These are phyloP conservation scores for Sindora glabra DNA, from an alignment of 306 rosid genomes.

Conservation along the genomic window DNA sequence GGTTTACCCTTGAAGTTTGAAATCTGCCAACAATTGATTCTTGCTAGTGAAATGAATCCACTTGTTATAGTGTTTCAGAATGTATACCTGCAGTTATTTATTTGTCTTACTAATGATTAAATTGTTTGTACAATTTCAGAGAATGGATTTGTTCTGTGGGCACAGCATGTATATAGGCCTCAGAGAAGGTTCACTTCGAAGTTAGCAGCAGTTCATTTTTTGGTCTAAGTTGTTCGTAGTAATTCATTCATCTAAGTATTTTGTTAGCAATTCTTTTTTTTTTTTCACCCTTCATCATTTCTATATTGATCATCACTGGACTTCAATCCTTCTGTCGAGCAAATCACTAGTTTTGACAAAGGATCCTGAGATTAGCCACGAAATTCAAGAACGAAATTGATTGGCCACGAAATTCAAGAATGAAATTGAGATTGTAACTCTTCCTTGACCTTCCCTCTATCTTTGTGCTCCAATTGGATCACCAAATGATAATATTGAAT, in stretches of 20 bases:
- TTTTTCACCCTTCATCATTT: conserved; percentile 17
- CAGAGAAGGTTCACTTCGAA: conserved; percentile 33
- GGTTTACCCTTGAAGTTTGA: too few relatives aligned
- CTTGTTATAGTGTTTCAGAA: too few relatives aligned
- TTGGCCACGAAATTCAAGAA: conserved; percentile 28
- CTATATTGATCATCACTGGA: conserved; percentile 29
- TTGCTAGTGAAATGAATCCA: neutral
- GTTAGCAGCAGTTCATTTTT: conserved; percentile 35
- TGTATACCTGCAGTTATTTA: too few relatives aligned
- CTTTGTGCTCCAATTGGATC: too few relatives aligned
- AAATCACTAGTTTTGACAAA: conserved; percentile 26
- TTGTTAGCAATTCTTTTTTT: conserved; percentile 26
- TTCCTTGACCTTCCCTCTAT: too few relatives aligned
- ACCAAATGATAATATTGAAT: too few relatives aligned
- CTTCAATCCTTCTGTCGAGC: conserved; percentile 30
- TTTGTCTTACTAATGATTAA: neutral
- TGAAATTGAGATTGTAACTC: conserved; percentile 15
- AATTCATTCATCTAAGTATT: conserved; percentile 56
- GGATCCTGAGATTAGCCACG: too few relatives aligned
- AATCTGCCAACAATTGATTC: neutral
- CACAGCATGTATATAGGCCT: conserved; percentile 30
- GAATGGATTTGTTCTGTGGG: conserved; percentile 32
- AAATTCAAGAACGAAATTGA: too few relatives aligned
- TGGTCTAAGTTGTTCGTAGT: conserved; percentile 37
- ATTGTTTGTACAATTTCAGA: conserved; percentile 29